phyloP scores from a whole-genome alignment of 208 protist genomes.

The Trypanosoma caninum region DNA sequence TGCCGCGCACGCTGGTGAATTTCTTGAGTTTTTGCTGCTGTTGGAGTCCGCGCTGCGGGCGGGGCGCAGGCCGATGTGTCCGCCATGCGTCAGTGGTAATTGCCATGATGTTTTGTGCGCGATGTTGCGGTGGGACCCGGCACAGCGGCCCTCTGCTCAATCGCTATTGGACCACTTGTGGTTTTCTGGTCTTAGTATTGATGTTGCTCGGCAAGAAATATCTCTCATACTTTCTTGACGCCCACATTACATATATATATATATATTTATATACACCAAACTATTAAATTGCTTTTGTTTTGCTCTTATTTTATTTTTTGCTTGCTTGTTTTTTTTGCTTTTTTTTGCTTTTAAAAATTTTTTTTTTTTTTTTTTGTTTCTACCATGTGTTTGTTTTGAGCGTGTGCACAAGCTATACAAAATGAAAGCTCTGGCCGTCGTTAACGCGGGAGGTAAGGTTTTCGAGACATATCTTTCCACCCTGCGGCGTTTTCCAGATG shows the following conservation, averaged over 20 bases:
- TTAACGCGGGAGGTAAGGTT: constrained; percentile 66
- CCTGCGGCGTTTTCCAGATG: constrained; percentile 61
- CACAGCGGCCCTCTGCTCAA: constrained; percentile 23
- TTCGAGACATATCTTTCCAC: constrained; percentile 74
- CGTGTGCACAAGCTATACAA: constrained; percentile 2
- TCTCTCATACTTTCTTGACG: constrained; percentile 1
- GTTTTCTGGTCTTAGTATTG: constrained; percentile 7
- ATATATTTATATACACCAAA: too few species aligned
- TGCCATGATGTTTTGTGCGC: constrained; percentile 23
- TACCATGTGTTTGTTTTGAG: constrained; percentile 7
- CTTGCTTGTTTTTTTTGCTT: not conserved
- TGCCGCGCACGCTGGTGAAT: constrained; percentile 6
- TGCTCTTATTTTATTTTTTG: constrained; percentile 7
- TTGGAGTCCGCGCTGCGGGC: constrained; percentile 11
- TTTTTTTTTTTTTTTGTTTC: not conserved
- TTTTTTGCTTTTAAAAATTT: not conserved
- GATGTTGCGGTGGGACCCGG: constrained; percentile 38
- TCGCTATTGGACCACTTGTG: constrained; percentile 29
- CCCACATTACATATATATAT: not conserved
- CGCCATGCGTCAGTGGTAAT: constrained; percentile 11
- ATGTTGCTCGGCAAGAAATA: constrained; percentile 10
- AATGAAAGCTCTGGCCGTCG: constrained; percentile 42
- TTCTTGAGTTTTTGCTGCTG: constrained; percentile 18
- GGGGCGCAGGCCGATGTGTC: not conserved
- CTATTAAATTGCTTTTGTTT: too few species aligned